Evolutionary conservation across 2,329 filamentous ascomycete species (phyloP), one percentile per base, ranked within the genome.

Genomic region (Pseudogymnoascus sp.): DNA sequence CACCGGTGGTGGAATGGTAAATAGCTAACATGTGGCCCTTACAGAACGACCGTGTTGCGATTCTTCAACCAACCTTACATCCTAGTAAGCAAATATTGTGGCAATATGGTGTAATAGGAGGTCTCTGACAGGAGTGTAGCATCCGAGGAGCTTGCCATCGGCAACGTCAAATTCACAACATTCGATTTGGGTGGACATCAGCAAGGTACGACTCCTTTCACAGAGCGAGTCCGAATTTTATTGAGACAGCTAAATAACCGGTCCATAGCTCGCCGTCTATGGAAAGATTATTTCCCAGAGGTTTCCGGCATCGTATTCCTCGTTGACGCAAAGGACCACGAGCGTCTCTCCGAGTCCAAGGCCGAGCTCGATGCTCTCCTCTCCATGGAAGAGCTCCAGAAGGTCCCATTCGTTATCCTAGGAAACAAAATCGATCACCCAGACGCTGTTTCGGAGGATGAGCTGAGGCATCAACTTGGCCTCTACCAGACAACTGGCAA

Each of bases 371-470:
- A 99, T 74, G 92, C 90, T 61, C 89, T 97, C 60, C 84, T 99
- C 69, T 87, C 90, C 66, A 97, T 99, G 93, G 94, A 99, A 79
- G 93, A 97, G 75, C 85, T 99, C 39, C 81, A 86, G 75, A 97
- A 96, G 82, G 94, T 96, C 7, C 94, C 94, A 62, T 97, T 97
- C 77, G 85, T 97, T 65, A 86, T 99, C 70, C 85, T 99, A 67
- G 94, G 94, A 71, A 99, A 99, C 86, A 99, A 99, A 86, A 99
- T 99, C 76, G 94, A 99, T 77, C 92, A 97, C 80, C 92, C 92
- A 61, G 90, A 95, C 70, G 94, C 94, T 66, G 88, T 97, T 62
- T 93, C 89, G 68, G 94, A 99, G 83, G 93, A 97, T 72, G 91
- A 97, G 80, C 84, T 97, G 73, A 86, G 94, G 76, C 88, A 93